phyloP scores from a whole-genome alignment of 345 rosid genomes.

The Draba incana region DNA sequence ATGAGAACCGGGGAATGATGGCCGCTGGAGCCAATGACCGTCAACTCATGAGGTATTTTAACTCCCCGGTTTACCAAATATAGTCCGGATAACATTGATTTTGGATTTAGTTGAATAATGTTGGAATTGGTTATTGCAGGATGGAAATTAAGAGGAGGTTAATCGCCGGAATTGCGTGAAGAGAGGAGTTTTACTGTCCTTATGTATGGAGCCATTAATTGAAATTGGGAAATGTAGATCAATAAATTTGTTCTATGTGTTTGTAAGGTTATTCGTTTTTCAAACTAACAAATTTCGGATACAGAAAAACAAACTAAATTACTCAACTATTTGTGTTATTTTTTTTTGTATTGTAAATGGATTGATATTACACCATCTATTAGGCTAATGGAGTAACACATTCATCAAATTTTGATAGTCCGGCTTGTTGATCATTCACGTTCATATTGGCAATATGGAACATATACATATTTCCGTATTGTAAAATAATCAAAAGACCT shows the following conservation, averaged over 20 bases:
- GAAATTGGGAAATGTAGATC: slow-evolving; percentile 36
- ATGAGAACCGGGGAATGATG: slow-evolving; percentile 85
- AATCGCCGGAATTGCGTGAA: slow-evolving; percentile 45
- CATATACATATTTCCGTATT: too few relatives aligned
- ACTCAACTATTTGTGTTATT: too few relatives aligned
- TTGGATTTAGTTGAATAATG: not conserved
- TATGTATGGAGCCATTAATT: slow-evolving; percentile 17
- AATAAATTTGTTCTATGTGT: slow-evolving; percentile 37
- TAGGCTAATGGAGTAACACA: too few relatives aligned
- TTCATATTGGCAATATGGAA: too few relatives aligned
- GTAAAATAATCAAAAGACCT: too few relatives aligned
- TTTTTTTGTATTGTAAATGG: too few relatives aligned
- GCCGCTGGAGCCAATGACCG: slow-evolving; percentile 69
- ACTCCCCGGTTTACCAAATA: not conserved
- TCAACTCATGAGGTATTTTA: slow-evolving; percentile 61
- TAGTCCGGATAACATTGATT: not conserved
- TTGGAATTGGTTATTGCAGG: slow-evolving; percentile 45
- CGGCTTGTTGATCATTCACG: too few relatives aligned
- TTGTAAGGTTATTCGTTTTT: not conserved
- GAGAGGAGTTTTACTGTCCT: slow-evolving; percentile 7
- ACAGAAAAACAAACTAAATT: too few relatives aligned
- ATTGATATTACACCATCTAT: too few relatives aligned
- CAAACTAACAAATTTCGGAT: not conserved
- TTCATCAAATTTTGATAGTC: too few relatives aligned
- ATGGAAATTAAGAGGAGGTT: slow-evolving; percentile 73